phyloP scores from a whole-genome alignment of 208 protist species.

The Trypanosoma cruzi region DNA sequence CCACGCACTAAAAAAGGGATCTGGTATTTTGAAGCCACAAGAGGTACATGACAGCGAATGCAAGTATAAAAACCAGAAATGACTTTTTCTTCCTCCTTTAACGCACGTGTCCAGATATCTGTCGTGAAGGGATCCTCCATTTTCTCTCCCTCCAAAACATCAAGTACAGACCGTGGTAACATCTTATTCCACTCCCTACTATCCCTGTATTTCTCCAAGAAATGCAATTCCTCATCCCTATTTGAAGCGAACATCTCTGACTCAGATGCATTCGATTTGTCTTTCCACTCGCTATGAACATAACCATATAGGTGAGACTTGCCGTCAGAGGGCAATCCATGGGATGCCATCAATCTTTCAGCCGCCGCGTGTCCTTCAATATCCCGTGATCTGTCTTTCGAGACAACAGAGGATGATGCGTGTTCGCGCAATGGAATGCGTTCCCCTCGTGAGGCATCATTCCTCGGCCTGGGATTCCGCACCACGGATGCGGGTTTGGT shows the following conservation, averaged over 20 bases:
- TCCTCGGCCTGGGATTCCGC: background rate
- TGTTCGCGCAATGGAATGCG: background rate
- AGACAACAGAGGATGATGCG: background rate
- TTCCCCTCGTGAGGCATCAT: background rate
- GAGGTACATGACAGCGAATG: constrained; percentile 62
- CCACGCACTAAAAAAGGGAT: constrained; percentile 43
- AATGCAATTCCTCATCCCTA: background rate
- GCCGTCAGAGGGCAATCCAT: background rate
- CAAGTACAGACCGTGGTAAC: constrained; percentile 29
- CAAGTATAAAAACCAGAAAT: constrained; percentile 72
- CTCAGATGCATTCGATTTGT: too few relatives aligned
- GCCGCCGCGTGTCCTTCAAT: background rate
- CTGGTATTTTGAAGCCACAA: constrained; percentile 59
- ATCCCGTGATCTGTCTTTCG: background rate
- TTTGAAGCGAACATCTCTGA: too few relatives aligned
- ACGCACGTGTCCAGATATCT: constrained; percentile 60
- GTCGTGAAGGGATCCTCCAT: constrained; percentile 75
- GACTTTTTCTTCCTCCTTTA: constrained; percentile 1
- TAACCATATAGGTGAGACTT: background rate
- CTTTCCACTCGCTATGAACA: background rate
- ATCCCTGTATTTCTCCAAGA: background rate
- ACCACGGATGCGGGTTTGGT: background rate
- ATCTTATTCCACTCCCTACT: constrained; percentile 7
- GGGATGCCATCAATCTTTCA: background rate
- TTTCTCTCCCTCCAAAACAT: constrained; percentile 49